phyloP scores from a whole-genome alignment of 2,329 filamentous ascomycete genomes.

The Alternaria arborescens region DNA sequence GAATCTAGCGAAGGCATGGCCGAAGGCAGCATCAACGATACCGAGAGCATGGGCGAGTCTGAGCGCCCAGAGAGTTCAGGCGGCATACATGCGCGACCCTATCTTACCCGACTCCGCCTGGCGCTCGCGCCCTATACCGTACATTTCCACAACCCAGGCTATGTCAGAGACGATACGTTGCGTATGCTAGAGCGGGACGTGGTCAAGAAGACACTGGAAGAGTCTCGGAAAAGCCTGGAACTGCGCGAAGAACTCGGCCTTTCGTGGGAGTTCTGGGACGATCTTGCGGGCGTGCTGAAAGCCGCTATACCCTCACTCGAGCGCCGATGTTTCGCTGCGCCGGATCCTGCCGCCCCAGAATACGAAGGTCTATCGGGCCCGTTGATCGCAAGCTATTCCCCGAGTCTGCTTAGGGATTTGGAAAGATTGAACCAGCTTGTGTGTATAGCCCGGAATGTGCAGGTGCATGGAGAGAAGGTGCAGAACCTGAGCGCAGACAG shows the following conservation, averaged over 20 bases:
- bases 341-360: constrained; percentile 63
- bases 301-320: constrained; percentile 69
- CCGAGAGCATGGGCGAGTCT: constrained; percentile 19
- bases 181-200: constrained; percentile 64
- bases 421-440: constrained; percentile 70
- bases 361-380: constrained; percentile 68
- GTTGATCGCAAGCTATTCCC: constrained; percentile 68
- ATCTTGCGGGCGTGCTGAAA: constrained; percentile 65
- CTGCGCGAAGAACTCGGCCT: constrained; percentile 66
- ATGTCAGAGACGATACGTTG: constrained; percentile 67
- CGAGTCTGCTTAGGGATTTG: constrained; percentile 67
- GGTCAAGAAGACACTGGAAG: constrained; percentile 67
- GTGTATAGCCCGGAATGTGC: constrained; percentile 68
- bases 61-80: constrained; percentile 27
- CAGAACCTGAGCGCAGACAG: constrained; percentile 70
- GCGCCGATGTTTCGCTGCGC: constrained; percentile 68
- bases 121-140: constrained; percentile 60
- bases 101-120: constrained; percentile 56
- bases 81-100: constrained; percentile 35
- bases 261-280: constrained; percentile 66
- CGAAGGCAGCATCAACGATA: constrained; percentile 19
- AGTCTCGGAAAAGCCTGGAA: constrained; percentile 64
- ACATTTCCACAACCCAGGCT: constrained; percentile 68
- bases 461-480: constrained; percentile 67
- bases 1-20: constrained; percentile 7